Base-by-base conservation (phyloP, 129 eudicot genomes). In the Flaveria sonorensis region DNA sequence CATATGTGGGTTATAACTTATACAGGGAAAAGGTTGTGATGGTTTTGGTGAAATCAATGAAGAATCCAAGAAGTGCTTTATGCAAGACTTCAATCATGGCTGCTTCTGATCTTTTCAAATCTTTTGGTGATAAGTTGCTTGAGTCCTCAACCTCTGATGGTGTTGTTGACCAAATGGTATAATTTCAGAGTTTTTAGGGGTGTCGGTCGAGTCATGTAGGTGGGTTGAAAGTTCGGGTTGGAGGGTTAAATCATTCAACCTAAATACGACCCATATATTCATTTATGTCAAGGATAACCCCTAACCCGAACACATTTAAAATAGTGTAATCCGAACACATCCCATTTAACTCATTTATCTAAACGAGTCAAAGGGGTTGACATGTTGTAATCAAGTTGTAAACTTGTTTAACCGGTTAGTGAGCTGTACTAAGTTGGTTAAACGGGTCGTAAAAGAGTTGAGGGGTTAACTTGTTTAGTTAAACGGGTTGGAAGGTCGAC, bases 51-150 rank as follows among this genome's bases (percentile, higher is more conserved):
- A 95, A 91, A 84, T 73, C 99, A 46, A 91, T 91, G 88, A 95
- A 95, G 88, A 95, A 91, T 73, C 99, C 99, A 60, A 91, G 99
- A 85, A 95, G 99, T 82, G 97, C 99, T 48, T 61, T 95, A 68
- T 79, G 88, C 85, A 95, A 95, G 83, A 95, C 99, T 39, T 82
- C 99, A 16, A 89, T 95, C 75, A 87, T 95, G 97, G 94, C 99
- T 86, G 83, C 91, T 39, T 74, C 97, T 72, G 99, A 95, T 85
- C 67, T 91, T 30, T 95, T 88, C 72, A 83, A 81, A 72, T 87
- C 92, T 6, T 91, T 83, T 79, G 96, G 94, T 56, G 97, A 87
- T 83, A 86, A 85, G 77, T 75, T 95, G 81, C 85, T 95, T 30
- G 96, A 88, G 10, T 69, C 82, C 46, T 28, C 81, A 46, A 26